phyloP scores from a whole-genome alignment of 768 basidiomycete species.

The Kwoniella dejecticola region DNA sequence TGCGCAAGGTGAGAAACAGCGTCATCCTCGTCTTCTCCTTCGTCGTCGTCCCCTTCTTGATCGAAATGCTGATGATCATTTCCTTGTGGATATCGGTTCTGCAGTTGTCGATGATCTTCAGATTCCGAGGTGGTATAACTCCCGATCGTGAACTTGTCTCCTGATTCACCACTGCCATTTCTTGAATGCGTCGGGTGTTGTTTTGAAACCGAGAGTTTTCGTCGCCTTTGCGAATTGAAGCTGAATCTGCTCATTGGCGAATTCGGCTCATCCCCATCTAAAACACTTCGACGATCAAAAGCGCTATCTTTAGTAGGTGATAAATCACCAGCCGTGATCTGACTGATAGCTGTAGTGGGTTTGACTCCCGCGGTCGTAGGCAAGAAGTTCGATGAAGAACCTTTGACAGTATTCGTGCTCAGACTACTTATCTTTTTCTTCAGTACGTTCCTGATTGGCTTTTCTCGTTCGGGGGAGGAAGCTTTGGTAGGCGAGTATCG shows the following conservation, averaged over 20 bases:
- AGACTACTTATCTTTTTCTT: constrained; percentile 33
- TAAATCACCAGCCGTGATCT: constrained; percentile 27
- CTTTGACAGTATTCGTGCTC: constrained; percentile 33
- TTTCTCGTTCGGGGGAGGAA: constrained; percentile 9
- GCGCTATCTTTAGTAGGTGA: not conserved
- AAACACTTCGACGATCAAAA: not conserved
- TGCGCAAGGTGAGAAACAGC: constrained; percentile 25
- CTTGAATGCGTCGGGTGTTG: not conserved
- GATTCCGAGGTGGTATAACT: not conserved
- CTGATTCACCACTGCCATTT: constrained; percentile 4
- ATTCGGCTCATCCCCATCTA: not conserved
- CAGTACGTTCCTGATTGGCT: constrained; percentile 16
- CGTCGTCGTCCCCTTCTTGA: not conserved
- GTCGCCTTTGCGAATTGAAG: constrained; percentile 4
- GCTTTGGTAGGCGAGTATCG: not conserved
- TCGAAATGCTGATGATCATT: not conserved
- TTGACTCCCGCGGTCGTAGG: constrained; percentile 10
- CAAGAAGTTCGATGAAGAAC: constrained; percentile 20
- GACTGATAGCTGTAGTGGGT: constrained; percentile 35
- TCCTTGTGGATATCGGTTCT: not conserved
- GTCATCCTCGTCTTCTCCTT: constrained; percentile 14
- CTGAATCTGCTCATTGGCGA: constrained; percentile 25
- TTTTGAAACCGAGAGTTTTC: not conserved
- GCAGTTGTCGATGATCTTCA: not conserved
- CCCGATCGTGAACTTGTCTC: no score